Conservation (phyloP, 1,139 yeast genomes). For the Sugiyamaella xylanicola region DNA sequence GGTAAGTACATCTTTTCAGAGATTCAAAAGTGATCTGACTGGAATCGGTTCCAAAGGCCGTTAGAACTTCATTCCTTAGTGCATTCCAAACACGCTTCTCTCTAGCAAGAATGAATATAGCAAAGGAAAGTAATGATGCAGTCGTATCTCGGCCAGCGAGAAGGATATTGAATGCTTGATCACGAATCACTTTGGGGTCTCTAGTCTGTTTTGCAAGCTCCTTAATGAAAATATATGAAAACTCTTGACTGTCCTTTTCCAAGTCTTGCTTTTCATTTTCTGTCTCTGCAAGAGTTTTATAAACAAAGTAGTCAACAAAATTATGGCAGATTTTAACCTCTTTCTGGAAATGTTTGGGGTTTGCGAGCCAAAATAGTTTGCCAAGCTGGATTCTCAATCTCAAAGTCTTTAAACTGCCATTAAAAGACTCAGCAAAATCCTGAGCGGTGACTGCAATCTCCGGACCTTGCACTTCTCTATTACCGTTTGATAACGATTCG, state of each 20-base stretch:
- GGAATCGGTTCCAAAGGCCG: slow-evolving; percentile 33
- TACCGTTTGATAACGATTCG: slow-evolving; percentile 42
- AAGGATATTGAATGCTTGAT: slow-evolving; percentile 54
- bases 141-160: slow-evolving; percentile 63
- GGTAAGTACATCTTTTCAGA: slow-evolving; percentile 53
- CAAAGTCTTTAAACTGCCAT: slow-evolving; percentile 9
- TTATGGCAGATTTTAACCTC: slow-evolving; percentile 34
- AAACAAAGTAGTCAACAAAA: slow-evolving; percentile 42
- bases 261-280: slow-evolving; percentile 21
- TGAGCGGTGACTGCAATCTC: slow-evolving; percentile 27
- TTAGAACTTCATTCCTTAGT: slow-evolving; percentile 47
- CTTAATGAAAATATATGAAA: slow-evolving; percentile 48
- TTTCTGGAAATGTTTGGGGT: slow-evolving; percentile 40
- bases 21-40: slow-evolving; percentile 48
- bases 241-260: slow-evolving; percentile 24
- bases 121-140: slow-evolving; percentile 55
- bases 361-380: slow-evolving; percentile 19
- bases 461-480: slow-evolving; percentile 36
- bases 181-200: slow-evolving; percentile 53
- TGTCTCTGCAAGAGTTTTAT: slow-evolving; percentile 33
- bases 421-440: slow-evolving; percentile 50
- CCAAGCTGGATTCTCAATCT: slow-evolving; percentile 22
- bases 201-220: slow-evolving; percentile 55
- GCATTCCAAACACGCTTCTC: slow-evolving; percentile 47
- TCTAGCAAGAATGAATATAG: slow-evolving; percentile 51